Conservation (phyloP, 169 alveolate species). For the Miamiensis avidus region DNA sequence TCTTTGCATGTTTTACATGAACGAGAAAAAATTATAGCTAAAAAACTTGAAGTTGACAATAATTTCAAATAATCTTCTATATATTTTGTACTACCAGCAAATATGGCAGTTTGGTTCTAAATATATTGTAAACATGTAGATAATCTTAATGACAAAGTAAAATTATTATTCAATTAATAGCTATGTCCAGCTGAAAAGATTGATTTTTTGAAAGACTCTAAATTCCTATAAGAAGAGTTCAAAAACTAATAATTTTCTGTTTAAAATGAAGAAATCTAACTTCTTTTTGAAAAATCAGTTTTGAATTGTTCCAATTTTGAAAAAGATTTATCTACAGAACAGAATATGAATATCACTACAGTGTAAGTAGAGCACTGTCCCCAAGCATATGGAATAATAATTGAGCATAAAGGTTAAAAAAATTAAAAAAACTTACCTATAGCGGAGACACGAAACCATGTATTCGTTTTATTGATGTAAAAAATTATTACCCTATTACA, state of each 20-base stretch:
- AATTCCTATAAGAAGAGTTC: background rate
- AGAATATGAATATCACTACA: background rate
- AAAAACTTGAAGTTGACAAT: background rate
- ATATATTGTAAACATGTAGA: background rate
- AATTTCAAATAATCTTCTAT: no score
- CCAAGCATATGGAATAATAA: slow-evolving; percentile 12
- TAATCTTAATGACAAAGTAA: background rate
- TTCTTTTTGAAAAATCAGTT: background rate
- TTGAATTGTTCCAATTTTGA: background rate
- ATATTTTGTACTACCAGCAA: background rate
- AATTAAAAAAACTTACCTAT: slow-evolving; percentile 4
- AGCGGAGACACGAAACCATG: slow-evolving; percentile 24
- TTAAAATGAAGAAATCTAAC: background rate
- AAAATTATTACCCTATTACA: no score
- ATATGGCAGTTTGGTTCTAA: slow-evolving; percentile 23
- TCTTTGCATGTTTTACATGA: background rate
- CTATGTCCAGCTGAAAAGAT: background rate
- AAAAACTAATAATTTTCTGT: background rate
- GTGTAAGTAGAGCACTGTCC: slow-evolving; percentile 2
- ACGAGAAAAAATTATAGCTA: background rate
- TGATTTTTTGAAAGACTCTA: background rate
- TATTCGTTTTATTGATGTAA: background rate
- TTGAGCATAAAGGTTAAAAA: background rate
- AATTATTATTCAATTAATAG: background rate
- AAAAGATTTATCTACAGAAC: no score